Evolutionary conservation across 768 basidiomycete species (phyloP).

Genomic region (Tylopilus rubrobrunneus): DNA sequence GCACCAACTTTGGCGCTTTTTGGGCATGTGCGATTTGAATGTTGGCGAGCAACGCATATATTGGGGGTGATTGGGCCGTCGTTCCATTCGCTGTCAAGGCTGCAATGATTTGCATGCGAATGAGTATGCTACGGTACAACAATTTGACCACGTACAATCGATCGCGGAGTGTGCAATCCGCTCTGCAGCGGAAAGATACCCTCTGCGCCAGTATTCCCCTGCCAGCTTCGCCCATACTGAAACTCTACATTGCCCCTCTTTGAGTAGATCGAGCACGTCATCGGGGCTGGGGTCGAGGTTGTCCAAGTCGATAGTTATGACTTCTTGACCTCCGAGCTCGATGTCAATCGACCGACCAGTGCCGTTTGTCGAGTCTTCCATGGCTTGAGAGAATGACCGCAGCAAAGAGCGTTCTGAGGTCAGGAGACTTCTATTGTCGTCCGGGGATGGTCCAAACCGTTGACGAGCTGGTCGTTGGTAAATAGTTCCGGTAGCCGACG

Average conservation of each 20-base stretch:
- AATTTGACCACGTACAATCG: slow-evolving; percentile 47
- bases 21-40: slow-evolving; percentile 77
- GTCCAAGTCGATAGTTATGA: slow-evolving; percentile 87
- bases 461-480: neutral
- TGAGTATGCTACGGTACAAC: neutral
- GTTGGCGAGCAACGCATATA: slow-evolving; percentile 82
- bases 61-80: slow-evolving; percentile 55
- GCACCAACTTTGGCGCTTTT: slow-evolving; percentile 75
- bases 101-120: slow-evolving; percentile 20
- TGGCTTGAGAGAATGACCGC: neutral
- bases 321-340: slow-evolving; percentile 77
- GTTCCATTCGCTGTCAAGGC: slow-evolving; percentile 51
- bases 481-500: neutral
- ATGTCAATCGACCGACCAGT: slow-evolving; percentile 55
- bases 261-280: slow-evolving; percentile 69
- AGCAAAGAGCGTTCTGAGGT: neutral
- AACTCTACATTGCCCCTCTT: slow-evolving; percentile 66
- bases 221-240: slow-evolving; percentile 82
- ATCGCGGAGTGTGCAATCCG: slow-evolving; percentile 65
- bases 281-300: slow-evolving; percentile 76
- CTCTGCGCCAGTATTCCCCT: slow-evolving; percentile 83
- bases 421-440: neutral
- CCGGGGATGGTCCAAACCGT: neutral
- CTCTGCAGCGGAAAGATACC: slow-evolving; percentile 72
- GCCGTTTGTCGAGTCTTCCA: slow-evolving; percentile 8